A percentile compares a stretch with the other conserved stretches of the same genome.
phyloP scores from a whole-genome alignment of 176 grass and related monocot species.

The Chloris gayana region DNA sequence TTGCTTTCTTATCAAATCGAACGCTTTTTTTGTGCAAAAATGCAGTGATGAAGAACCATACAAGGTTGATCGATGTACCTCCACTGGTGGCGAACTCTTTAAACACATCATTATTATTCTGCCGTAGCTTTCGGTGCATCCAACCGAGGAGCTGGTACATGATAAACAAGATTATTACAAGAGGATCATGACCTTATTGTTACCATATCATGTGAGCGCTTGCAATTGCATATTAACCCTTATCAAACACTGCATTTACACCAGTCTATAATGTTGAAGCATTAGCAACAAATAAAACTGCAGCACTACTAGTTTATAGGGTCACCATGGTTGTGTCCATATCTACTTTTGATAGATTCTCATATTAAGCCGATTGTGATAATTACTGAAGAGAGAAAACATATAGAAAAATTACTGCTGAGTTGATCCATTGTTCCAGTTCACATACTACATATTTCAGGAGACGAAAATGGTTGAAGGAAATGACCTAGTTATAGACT shows the following conservation, averaged over 20 bases:
- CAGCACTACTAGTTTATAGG: background rate
- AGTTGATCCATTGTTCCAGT: background rate
- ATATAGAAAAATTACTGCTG: background rate
- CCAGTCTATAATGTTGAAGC: background rate
- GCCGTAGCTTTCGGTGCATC: slow-evolving; percentile 93
- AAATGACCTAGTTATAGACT: background rate
- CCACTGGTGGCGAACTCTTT: slow-evolving; percentile 60
- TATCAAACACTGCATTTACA: background rate
- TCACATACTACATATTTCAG: background rate
- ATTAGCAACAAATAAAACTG: background rate
- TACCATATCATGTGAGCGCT: background rate
- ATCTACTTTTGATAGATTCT: background rate
- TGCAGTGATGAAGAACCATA: background rate
- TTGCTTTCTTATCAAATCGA: background rate
- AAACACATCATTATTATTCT: slow-evolving; percentile 70
- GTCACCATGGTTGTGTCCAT: background rate
- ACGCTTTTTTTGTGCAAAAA: background rate
- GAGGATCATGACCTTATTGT: background rate
- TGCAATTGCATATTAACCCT: background rate
- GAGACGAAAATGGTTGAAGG: background rate
- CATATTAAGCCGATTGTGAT: background rate
- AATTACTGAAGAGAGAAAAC: background rate
- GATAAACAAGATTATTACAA: background rate
- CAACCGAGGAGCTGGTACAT: slow-evolving; percentile 76
- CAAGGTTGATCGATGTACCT: slow-evolving; percentile 39